phyloP scores from a whole-genome alignment of 371 early-diverging fungal genomes.

The Mortierella sp. region DNA sequence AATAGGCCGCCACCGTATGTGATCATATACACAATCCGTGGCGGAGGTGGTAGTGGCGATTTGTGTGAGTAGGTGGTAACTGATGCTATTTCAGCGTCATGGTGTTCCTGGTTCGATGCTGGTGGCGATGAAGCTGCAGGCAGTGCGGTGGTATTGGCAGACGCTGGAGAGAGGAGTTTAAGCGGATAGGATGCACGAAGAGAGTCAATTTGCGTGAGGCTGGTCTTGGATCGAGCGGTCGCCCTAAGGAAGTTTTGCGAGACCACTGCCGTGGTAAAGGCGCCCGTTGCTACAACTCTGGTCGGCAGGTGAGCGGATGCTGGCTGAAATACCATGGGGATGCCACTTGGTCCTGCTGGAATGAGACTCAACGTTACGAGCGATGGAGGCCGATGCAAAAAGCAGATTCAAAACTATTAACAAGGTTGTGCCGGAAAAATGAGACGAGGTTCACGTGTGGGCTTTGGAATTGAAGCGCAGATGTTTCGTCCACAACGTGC shows the following conservation, averaged over 20 bases:
- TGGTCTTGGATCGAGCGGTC: conserved; percentile 38
- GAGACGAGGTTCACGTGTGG: too few species aligned
- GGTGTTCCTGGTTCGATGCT: neutral
- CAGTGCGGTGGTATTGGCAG: conserved; percentile 25
- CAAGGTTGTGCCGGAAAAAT: too few species aligned
- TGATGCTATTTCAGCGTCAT: neutral
- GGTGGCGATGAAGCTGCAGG: neutral
- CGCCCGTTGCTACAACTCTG: conserved; percentile 32
- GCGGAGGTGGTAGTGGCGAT: conserved; percentile 19
- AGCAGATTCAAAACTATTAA: too few species aligned
- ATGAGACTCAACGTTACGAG: neutral
- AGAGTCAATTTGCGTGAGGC: conserved; percentile 48
- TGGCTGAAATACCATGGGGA: conserved; percentile 41
- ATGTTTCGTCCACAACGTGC: too few species aligned
- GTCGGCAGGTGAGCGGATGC: conserved; percentile 36
- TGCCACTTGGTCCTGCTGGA: neutral
- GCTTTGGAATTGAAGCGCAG: too few species aligned
- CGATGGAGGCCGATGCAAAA: neutral
- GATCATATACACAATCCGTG: conserved; percentile 52
- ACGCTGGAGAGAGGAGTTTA: conserved; percentile 45
- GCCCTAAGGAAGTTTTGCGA: conserved; percentile 49
- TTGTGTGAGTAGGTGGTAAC: neutral
- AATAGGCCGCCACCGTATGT: conserved; percentile 49
- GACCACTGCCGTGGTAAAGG: conserved; percentile 39
- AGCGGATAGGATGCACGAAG: conserved; percentile 46